Evolutionary conservation across 2,329 filamentous ascomycete genomes (phyloP).

Genomic region (Microdochium trichocladiopsis): DNA sequence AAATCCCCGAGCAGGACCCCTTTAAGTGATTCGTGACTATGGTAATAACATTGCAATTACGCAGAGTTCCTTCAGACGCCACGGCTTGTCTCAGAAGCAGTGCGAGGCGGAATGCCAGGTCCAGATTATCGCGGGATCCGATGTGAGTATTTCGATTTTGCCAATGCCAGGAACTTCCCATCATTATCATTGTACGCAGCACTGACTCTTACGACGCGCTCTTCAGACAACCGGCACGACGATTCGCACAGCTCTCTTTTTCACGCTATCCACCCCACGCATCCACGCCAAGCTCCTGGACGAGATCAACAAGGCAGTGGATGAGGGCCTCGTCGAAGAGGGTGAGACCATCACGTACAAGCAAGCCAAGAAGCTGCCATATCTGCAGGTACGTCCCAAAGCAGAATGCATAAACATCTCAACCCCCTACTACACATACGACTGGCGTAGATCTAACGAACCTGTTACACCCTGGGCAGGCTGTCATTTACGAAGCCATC

Average conservation of each 20-base stretch:
- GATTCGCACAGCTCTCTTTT: constrained; percentile 37
- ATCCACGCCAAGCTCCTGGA: constrained; percentile 33
- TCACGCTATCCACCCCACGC: constrained; percentile 36
- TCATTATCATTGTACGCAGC: neutral
- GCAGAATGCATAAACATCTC: neutral
- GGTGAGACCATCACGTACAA: constrained; percentile 17
- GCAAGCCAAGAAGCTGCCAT: constrained; percentile 23
- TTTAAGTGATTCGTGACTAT: too few species aligned
- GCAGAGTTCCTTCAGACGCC: constrained; percentile 21
- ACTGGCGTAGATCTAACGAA: neutral
- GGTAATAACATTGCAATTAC: neutral
- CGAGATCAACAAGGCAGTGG: constrained; percentile 31
- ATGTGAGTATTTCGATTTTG: neutral
- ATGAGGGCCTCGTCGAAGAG: constrained; percentile 16
- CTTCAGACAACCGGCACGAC: constrained; percentile 41
- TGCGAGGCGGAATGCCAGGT: constrained; percentile 21
- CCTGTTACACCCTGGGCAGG: constrained; percentile 9
- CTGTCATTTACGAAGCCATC: constrained; percentile 28
- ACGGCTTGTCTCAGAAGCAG: constrained; percentile 18
- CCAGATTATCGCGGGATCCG: constrained; percentile 12
- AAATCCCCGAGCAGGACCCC: too few species aligned
- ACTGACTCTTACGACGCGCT: neutral
- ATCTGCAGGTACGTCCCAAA: constrained; percentile 17
- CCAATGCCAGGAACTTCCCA: neutral
- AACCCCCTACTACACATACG: neutral